Evolutionary conservation across 768 basidiomycete genomes (phyloP).

Genomic region (Rhodotorula graminis): DNA sequence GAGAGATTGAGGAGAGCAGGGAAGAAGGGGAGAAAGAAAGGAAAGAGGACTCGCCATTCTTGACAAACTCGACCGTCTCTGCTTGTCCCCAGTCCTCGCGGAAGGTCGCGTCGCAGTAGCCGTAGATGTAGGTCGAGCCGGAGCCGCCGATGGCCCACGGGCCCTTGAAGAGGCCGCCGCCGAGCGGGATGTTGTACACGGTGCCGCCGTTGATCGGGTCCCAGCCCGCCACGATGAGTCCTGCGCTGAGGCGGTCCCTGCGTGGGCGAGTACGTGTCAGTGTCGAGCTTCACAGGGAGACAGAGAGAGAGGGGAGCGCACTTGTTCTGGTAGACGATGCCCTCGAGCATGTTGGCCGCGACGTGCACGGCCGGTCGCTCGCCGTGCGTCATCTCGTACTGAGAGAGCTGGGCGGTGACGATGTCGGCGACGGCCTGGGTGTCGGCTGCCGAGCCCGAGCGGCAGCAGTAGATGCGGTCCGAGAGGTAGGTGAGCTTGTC

Average conservation of each 20-base stretch:
- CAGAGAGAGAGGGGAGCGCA: constrained; percentile 50
- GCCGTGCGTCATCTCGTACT: constrained; percentile 48
- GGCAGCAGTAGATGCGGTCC: constrained; percentile 98
- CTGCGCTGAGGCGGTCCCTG: constrained; percentile 61
- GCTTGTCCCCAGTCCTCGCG: constrained; percentile 84
- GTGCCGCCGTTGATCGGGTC: constrained; percentile 83
- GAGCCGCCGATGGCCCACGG: constrained; percentile 95
- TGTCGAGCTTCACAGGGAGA: too few relatives aligned
- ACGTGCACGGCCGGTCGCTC: constrained; percentile 70
- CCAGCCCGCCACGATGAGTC: constrained; percentile 98
- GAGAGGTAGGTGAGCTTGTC: constrained; percentile 83
- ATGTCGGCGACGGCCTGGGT: constrained; percentile 93
- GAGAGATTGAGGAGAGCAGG: too few relatives aligned
- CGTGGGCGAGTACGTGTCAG: too few relatives aligned
- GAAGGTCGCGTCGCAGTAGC: constrained; percentile 98
- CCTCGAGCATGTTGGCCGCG: constrained; percentile 78
- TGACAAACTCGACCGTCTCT: constrained; percentile 88
- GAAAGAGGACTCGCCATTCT: constrained; percentile 67
- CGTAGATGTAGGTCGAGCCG: constrained; percentile 96
- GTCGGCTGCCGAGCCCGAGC: constrained; percentile 91
- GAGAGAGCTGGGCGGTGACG: constrained; percentile 38
- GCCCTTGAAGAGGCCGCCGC: constrained; percentile 92
- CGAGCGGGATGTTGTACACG: constrained; percentile 94
- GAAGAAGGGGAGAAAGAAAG: too few relatives aligned
- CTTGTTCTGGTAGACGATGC: constrained; percentile 89